Percentiles rank a stretch among this genome's conserved stretches.
phyloP scores from a whole-genome alignment of 805 yeast genomes.

The Candida coleopterorum region DNA sequence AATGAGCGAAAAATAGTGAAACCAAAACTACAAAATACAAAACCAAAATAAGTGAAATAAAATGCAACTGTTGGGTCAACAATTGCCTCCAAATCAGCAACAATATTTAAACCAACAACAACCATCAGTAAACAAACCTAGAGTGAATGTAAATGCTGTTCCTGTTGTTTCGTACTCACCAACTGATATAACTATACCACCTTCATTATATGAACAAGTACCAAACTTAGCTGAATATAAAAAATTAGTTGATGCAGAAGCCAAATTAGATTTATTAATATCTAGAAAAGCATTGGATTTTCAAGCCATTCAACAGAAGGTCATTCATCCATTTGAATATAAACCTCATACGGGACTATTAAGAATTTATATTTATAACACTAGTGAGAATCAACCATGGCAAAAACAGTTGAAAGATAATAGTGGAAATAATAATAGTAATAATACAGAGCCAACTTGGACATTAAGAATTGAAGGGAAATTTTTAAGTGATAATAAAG shows the following conservation, averaged over 20 bases:
- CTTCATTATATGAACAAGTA: slow-evolving; percentile 34
- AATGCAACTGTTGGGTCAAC: slow-evolving; percentile 1
- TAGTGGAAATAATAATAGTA: slow-evolving; percentile 15
- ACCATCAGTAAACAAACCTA: slow-evolving; percentile 22
- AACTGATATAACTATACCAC: slow-evolving; percentile 37
- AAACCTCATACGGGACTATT: slow-evolving; percentile 53
- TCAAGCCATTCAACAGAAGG: slow-evolving; percentile 55
- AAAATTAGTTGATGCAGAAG: slow-evolving; percentile 74
- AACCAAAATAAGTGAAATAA: background rate
- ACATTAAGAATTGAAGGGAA: slow-evolving; percentile 87
- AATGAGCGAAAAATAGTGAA: too few relatives aligned
- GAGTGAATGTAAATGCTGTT: slow-evolving; percentile 28
- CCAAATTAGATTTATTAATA: slow-evolving; percentile 71
- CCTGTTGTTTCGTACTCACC: slow-evolving; percentile 41
- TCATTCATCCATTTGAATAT: slow-evolving; percentile 32
- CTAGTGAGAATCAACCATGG: slow-evolving; percentile 88
- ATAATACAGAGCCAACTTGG: slow-evolving; percentile 55
- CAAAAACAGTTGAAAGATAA: slow-evolving; percentile 28
- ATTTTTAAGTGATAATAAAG: slow-evolving; percentile 45
- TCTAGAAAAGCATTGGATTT: slow-evolving; percentile 81
- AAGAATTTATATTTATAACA: slow-evolving; percentile 78
- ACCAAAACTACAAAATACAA: slow-evolving; percentile 1
- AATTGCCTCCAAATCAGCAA: background rate
- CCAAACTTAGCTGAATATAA: slow-evolving; percentile 75
- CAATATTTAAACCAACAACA: slow-evolving; percentile 9